Base-by-base conservation (phyloP, 768 basidiomycete genomes). In the Strobilomyces dryophilus region DNA sequence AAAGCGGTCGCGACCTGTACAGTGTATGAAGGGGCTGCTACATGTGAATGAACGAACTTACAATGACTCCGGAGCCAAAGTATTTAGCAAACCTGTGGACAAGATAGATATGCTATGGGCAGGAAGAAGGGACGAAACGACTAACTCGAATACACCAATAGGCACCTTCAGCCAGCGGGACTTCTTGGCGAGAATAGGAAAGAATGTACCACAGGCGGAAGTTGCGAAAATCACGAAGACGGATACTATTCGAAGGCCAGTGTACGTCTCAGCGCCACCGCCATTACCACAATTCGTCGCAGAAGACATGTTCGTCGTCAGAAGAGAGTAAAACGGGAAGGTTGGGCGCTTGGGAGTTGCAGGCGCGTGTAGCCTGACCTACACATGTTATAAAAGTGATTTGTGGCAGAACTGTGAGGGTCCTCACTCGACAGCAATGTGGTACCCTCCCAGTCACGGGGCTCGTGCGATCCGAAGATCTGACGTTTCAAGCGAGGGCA, bases 41-140 rank as follows among this genome's bases (percentile, higher is more conserved):
- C 12, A 2, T 44, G 47, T 14, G 37, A 36, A n/a, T 15, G 0
- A 41, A 59, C 11, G 15, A 29, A 73, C 85, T 61, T 53, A 89
- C 88, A 60, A 92, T 91, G 45, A 92, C 88, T 24, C 92, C 92
- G 14, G 89, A 92, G 26, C 92, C 92, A 70, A 95, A 94, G 68
- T 87, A 92, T 69, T 92, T 93, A 31, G 89, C 85, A 66, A 93
- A 90, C 47, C 87, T 89, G 53, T 18, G 21, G 17, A 39, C 9
- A 29, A 26, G 43, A 50, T 63, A 11, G 62, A 47, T 4, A 57
- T 10, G n/a, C 29, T 8, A 14, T 3, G 15, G 5, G 26, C 12
- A 5, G n/a, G 32, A 12, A 20, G 15, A 46, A 1, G 3, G 10
- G 10, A 39, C 4, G n/a, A 35, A n/a, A 37, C 36, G 20, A 58